Evolutionary conservation across 139 green algal genomes (phyloP).

Genomic region (Chlamydomonas applanata): DNA sequence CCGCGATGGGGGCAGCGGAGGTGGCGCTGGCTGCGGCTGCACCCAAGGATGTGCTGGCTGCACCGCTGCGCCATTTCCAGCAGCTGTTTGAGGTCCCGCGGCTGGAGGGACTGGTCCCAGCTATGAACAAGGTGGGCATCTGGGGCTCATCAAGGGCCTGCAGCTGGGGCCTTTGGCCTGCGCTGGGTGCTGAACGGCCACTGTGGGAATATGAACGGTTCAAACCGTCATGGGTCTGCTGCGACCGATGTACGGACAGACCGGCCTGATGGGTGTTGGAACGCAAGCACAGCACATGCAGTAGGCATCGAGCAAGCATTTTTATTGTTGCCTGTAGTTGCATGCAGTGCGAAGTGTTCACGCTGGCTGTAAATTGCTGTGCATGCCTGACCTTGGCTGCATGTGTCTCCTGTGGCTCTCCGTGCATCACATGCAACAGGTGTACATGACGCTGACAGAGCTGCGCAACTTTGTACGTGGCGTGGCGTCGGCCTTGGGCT

Average conservation of each 20-base stretch:
- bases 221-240: too few species aligned
- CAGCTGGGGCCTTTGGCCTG: too few species aligned
- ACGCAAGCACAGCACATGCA: too few species aligned
- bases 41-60: slow-evolving; percentile 33
- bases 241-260: too few species aligned
- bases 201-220: too few species aligned
- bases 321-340: too few species aligned
- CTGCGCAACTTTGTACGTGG: slow-evolving; percentile 42
- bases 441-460: slow-evolving; percentile 46
- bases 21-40: slow-evolving; percentile 18
- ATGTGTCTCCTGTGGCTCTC: neutral
- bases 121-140: slow-evolving; percentile 63
- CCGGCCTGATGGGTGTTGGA: too few species aligned
- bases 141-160: too few species aligned
- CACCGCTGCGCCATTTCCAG: slow-evolving; percentile 45
- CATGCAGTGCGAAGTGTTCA: too few species aligned
- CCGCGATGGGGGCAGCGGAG: slow-evolving; percentile 34
- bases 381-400: neutral
- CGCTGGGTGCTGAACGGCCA: too few species aligned
- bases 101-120: slow-evolving; percentile 45
- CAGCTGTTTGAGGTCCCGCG: slow-evolving; percentile 47
- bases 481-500: slow-evolving; percentile 40
- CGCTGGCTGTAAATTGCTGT: too few species aligned
- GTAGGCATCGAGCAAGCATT: too few species aligned
- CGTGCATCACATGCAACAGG: neutral